Percentiles rank a stretch among this genome's conserved stretches.
Conservation (phyloP, 129 eudicot species). For the Flaveria linearis region DNA sequence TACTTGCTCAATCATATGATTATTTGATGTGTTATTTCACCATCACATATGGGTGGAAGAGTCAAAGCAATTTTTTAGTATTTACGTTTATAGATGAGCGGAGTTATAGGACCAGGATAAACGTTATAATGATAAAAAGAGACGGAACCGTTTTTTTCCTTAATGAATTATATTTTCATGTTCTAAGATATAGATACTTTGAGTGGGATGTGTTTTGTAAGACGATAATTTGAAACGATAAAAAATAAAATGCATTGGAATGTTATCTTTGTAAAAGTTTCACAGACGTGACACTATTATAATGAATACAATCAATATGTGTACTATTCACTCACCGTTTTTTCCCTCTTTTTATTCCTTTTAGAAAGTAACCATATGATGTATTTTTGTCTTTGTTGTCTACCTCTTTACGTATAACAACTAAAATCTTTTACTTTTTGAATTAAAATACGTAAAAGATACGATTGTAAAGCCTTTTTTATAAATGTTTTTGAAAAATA, state of each 20-base stretch:
- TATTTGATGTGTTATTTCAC: slow-evolving; percentile 24
- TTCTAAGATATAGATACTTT: neutral
- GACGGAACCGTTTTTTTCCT: neutral
- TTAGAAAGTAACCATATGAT: too few relatives aligned
- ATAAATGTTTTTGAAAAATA: neutral
- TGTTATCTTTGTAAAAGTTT: neutral
- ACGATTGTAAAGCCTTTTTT: neutral
- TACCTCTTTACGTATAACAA: too few relatives aligned
- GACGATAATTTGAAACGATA: neutral
- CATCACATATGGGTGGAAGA: slow-evolving; percentile 7
- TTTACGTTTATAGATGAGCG: neutral
- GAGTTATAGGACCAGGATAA: neutral
- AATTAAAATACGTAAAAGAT: too few relatives aligned
- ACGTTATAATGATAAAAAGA: neutral
- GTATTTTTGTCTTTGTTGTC: too few relatives aligned
- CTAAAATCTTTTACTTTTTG: too few relatives aligned
- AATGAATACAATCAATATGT: too few relatives aligned
- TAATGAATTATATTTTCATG: neutral
- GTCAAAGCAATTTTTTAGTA: slow-evolving; percentile 9
- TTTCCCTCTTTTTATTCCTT: too few relatives aligned
- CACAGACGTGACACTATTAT: too few relatives aligned
- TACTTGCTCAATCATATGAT: slow-evolving; percentile 17
- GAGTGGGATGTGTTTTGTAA: neutral
- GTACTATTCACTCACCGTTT: too few relatives aligned
- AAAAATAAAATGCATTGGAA: neutral